Evolutionary conservation across 192 early-diverging fungal genomes (phyloP).

Genomic region (Coemansia sp.): DNA sequence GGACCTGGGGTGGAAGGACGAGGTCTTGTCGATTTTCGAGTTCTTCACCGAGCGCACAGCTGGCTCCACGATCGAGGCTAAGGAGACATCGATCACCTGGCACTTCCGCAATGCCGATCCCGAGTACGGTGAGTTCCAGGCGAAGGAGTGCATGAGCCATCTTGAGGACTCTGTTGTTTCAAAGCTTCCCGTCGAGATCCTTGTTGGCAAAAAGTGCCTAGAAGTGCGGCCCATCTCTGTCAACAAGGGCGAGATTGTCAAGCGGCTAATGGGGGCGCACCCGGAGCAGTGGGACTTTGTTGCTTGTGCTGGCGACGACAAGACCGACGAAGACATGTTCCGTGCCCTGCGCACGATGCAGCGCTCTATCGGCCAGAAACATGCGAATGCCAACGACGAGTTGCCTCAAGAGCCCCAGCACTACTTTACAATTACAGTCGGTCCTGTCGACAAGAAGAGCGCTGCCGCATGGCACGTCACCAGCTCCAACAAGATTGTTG

Average conservation of each 20-base stretch:
- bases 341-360: conserved; percentile 57
- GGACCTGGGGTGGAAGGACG: conserved; percentile 91
- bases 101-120: conserved; percentile 96
- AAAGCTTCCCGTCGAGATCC: conserved; percentile 91
- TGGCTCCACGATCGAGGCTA: conserved; percentile 92
- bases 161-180: conserved; percentile 86
- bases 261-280: conserved; percentile 64
- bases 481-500: conserved; percentile 39
- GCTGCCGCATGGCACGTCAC: conserved; percentile 80
- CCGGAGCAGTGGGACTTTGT: conserved; percentile 81
- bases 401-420: conserved; percentile 18
- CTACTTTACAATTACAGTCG: conserved; percentile 80
- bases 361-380: conserved; percentile 16
- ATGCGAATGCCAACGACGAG: not conserved
- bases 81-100: conserved; percentile 92
- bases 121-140: conserved; percentile 92
- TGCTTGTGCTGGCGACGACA: conserved; percentile 94
- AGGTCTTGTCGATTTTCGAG: conserved; percentile 89
- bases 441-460: conserved; percentile 84
- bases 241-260: conserved; percentile 98
- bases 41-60: conserved; percentile 95
- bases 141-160: conserved; percentile 96
- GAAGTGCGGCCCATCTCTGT: conserved; percentile 90
- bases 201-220: conserved; percentile 95
- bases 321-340: conserved; percentile 99